A percentile compares a stretch with the other conserved stretches of the same genome.
These are phyloP conservation scores for Tolypocladium album DNA, from an alignment of 2,329 filamentous ascomycete genomes.

Conservation along the genomic window DNA sequence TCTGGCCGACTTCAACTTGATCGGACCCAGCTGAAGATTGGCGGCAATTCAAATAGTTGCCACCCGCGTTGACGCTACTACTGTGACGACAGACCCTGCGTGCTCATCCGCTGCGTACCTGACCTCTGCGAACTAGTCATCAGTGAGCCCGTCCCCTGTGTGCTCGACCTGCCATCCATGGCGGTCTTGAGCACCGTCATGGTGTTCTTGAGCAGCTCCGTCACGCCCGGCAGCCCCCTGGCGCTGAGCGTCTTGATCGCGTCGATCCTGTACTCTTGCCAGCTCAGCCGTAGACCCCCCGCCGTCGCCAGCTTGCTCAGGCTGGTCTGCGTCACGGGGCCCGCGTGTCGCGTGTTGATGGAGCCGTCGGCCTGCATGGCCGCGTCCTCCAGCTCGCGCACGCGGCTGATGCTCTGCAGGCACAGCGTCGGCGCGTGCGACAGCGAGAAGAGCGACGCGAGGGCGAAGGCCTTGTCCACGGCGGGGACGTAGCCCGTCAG, in stretches of 20 bases:
- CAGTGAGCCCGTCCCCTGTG: constrained; percentile 6
- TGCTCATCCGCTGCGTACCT: background rate
- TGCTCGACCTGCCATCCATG: constrained; percentile 18
- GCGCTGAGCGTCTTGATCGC: constrained; percentile 58
- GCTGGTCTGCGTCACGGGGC: constrained; percentile 60
- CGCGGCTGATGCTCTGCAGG: constrained; percentile 40
- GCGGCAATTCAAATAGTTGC: background rate
- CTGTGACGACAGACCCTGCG: constrained; percentile 3
- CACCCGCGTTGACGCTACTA: background rate
- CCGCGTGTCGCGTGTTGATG: constrained; percentile 43
- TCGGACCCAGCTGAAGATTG: background rate
- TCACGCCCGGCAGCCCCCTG: constrained; percentile 54
- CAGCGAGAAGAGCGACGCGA: constrained; percentile 44
- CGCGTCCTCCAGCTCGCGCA: constrained; percentile 48
- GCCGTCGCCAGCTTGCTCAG: constrained; percentile 50
- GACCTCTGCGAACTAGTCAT: background rate
- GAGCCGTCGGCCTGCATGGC: constrained; percentile 27
- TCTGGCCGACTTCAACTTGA: constrained; percentile 1
- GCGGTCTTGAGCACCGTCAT: constrained; percentile 61
- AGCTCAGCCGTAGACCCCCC: constrained; percentile 56
- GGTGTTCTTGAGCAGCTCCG: constrained; percentile 66
- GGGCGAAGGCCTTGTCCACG: constrained; percentile 33
- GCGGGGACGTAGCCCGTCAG: constrained; percentile 37
- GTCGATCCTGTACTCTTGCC: constrained; percentile 66
- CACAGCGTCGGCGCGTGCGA: constrained; percentile 49